Evolutionary conservation across 768 basidiomycete species (phyloP), one percentile per base, ranked within the genome.

Genomic region (Rhizopogon roseolus): DNA sequence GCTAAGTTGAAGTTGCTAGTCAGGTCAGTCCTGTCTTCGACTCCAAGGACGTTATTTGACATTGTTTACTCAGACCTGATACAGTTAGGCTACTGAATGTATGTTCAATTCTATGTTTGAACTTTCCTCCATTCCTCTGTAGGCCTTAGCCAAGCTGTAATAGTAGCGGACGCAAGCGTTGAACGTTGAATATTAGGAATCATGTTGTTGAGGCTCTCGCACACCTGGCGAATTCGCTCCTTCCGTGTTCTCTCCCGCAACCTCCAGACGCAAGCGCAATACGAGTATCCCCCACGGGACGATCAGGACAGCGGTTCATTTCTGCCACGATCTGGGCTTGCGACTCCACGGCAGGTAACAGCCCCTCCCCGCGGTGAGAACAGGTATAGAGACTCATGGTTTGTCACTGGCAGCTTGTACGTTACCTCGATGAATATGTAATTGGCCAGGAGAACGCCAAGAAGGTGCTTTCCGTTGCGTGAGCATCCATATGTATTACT

Each of bases 401-500:
- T 37, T 28, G 7, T 54, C 19, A 36, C 38, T 37, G 22, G 32
- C 39, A 95, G 91, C 81, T 96, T 41, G 86, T 85, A 6, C 80
- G 87, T 65, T 94, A 92, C 67, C 80, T 97, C 38, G 86, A 92
- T 60, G 85, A 92, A 64, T 97, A 87, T 64, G 84, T 98, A 37
- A 80, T 98, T 16, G 95, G 95, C 1, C 95, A 98, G 66, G 88
- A 91, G 60, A 81, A 78, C 55, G 94, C 95, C 3, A 98, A 98
- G 81, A 93, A 93, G 65, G 86, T 90, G 22, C 80, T 98, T 32
- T 90, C 92, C 37, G 95, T 98, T 44, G 95, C 94, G 93, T 93
- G 71, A 66, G 92, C 82, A 41, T 44, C 28, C 14, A 22, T 40
- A 42, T 25, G 9, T n/a, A 28, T 28, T 50, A 11, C 27, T 43